phyloP scores from a whole-genome alignment of 768 basidiomycete species.

The Calocera cornea region DNA sequence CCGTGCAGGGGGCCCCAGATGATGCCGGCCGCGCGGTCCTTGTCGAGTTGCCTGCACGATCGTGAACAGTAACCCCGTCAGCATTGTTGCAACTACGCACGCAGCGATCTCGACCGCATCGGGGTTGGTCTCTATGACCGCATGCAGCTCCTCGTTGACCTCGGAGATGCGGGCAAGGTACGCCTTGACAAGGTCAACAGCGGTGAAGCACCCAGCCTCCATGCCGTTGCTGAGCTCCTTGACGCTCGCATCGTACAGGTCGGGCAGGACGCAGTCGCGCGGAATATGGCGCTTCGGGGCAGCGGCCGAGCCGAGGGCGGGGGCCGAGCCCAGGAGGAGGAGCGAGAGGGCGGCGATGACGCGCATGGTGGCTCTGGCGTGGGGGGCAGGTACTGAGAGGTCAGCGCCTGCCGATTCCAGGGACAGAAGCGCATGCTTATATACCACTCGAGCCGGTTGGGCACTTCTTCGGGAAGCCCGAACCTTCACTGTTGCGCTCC shows the following conservation, averaged over 20 bases:
- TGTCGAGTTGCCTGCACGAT: neutral
- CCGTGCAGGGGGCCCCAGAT: slow-evolving; percentile 7
- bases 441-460: no score
- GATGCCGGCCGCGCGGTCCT: slow-evolving; percentile 5
- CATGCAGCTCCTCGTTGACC: slow-evolving; percentile 9
- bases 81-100: neutral
- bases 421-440: no score
- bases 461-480: no score
- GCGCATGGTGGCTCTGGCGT: neutral
- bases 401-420: no score
- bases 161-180: slow-evolving; percentile 25
- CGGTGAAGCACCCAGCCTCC: slow-evolving; percentile 37
- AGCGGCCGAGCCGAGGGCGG: neutral
- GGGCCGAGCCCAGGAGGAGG: no score
- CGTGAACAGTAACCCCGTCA: neutral
- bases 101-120: slow-evolving; percentile 9
- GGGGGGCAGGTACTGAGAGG: no score
- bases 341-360: neutral
- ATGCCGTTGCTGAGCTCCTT: slow-evolving; percentile 41
- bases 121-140: slow-evolving; percentile 8
- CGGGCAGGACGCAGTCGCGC: slow-evolving; percentile 25
- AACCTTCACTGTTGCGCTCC: no score
- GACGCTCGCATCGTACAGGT: slow-evolving; percentile 49
- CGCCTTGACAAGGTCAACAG: slow-evolving; percentile 50
- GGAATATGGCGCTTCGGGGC: slow-evolving; percentile 3